Evolutionary conservation across 352 stramenopile species (phyloP), one percentile per base, ranked within the genome.

Genomic region (Globisporangium echinulatum): DNA sequence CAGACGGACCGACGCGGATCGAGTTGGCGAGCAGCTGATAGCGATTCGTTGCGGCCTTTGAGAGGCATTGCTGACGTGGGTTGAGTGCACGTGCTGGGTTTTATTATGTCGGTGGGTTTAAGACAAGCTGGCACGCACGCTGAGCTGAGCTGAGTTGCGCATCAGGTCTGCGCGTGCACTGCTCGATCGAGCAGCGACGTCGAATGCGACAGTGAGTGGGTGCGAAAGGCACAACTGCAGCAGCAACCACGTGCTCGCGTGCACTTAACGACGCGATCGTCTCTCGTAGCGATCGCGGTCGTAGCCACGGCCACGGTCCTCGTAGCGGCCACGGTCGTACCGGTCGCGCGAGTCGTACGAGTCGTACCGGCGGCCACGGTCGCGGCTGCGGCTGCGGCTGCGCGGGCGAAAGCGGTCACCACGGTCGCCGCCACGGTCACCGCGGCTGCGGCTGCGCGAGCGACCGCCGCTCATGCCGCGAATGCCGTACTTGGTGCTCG

Each of bases 401-500:
- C 66, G 67, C 40, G 49, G 44, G 15, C 69, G 77, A 39, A 8
- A 10, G 15, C 15, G 47, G n/a, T 15, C 11, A 4, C n/a, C 47
- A 51, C 79, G 77, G 58, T 79, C 77, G 40, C 76, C 69, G 59
- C 66, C 72, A 37, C 25, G 25, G 25, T 33, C 25, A 33, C 25
- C 25, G 25, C 61, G 67, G 46, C 74, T 79, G 46, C 69, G 69
- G 19, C 56, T 37, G 19, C 59, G 59, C 38, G 49, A 38, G 39
- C 71, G 58, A 14, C 67, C 61, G 36, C 57, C 40, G 25, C 25
- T 33, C 25, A 33, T 33, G n/a, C 36, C 48, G 13, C 70, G 64
- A 38, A 67, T 49, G 13, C 82, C 79, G 67, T 92, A 92, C 66
- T 89, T 92, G 54, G 71, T 69, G 63, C 82, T 92, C 17, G 84